phyloP scores from a whole-genome alignment of 495 filamentous ascomycete genomes.

The Lepidopterella palustris region DNA sequence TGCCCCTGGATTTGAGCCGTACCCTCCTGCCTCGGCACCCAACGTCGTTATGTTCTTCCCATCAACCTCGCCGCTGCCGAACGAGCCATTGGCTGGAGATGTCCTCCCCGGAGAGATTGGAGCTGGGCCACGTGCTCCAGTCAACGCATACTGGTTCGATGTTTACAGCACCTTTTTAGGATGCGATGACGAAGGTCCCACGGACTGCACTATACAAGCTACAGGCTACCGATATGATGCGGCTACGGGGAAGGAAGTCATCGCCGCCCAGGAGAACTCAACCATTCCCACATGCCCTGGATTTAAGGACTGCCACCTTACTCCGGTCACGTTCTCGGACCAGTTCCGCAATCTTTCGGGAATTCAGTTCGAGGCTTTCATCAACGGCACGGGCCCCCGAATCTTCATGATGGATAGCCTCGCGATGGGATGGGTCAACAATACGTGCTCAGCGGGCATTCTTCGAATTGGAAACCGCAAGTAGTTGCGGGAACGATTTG shows the following conservation, averaged over 20 bases:
- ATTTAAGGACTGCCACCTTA: conserved; percentile 35
- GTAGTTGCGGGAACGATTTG: conserved; percentile 1
- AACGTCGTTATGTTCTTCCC: conserved; percentile 41
- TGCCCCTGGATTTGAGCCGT: conserved; percentile 39
- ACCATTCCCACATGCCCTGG: conserved; percentile 34
- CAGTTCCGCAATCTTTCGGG: conserved; percentile 38
- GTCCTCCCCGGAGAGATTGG: conserved; percentile 40
- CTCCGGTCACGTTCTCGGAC: conserved; percentile 31
- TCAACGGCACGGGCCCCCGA: conserved; percentile 8
- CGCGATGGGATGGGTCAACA: conserved; percentile 40
- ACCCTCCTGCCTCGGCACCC: conserved; percentile 36
- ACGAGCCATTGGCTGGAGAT: conserved; percentile 30
- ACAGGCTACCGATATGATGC: conserved; percentile 35
- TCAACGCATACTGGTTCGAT: conserved; percentile 43
- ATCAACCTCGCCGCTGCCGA: conserved; percentile 22
- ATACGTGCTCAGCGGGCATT: conserved; percentile 40
- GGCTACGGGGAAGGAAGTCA: conserved; percentile 16
- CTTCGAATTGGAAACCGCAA: conserved; percentile 26
- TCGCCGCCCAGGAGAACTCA: conserved; percentile 32
- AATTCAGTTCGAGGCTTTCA: conserved; percentile 40
- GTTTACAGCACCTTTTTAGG: conserved; percentile 38
- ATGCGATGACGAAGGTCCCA: conserved; percentile 38
- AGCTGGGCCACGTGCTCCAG: conserved; percentile 35
- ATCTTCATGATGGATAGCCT: conserved; percentile 43
- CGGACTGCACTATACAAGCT: conserved; percentile 37